Conservation (phyloP, 2,329 filamentous ascomycete genomes). For the Trichoderma sp. region DNA sequence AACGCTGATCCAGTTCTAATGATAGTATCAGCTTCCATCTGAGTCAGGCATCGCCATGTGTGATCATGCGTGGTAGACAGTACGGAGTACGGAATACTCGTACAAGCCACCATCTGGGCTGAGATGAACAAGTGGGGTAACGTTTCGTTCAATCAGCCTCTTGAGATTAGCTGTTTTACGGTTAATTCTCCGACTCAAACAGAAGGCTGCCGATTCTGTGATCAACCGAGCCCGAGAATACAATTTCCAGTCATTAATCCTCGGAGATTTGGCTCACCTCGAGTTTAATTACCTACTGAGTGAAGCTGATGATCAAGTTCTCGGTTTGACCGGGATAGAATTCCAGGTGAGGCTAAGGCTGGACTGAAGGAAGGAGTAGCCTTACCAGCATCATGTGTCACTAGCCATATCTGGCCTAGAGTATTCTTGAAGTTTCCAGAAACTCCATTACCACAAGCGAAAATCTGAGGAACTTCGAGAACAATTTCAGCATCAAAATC, state of each 20-base stretch:
- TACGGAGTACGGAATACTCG: background rate
- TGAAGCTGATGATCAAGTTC: background rate
- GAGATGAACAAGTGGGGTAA: conserved; percentile 20
- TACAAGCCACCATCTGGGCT: background rate
- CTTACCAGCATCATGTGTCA: background rate
- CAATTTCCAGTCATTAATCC: background rate
- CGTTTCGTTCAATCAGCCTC: background rate
- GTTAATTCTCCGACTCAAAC: background rate
- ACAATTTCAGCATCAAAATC: background rate
- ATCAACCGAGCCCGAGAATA: background rate
- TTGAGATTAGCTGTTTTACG: background rate
- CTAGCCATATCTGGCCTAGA: conserved; percentile 34
- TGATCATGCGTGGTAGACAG: background rate
- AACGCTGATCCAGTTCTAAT: background rate
- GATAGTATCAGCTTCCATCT: background rate
- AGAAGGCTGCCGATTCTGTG: background rate
- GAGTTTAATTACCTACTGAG: background rate
- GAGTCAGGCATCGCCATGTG: background rate
- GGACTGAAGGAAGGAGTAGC: background rate
- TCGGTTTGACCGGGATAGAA: background rate
- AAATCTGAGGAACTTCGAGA: background rate
- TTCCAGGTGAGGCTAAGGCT: background rate
- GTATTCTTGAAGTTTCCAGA: conserved; percentile 47
- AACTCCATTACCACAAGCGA: conserved; percentile 33
- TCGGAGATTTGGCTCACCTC: background rate